Percentiles rank a stretch among this genome's conserved stretches.
phyloP scores from a whole-genome alignment of 148 eudicot genomes.

The Camellia lanceoleosa region DNA sequence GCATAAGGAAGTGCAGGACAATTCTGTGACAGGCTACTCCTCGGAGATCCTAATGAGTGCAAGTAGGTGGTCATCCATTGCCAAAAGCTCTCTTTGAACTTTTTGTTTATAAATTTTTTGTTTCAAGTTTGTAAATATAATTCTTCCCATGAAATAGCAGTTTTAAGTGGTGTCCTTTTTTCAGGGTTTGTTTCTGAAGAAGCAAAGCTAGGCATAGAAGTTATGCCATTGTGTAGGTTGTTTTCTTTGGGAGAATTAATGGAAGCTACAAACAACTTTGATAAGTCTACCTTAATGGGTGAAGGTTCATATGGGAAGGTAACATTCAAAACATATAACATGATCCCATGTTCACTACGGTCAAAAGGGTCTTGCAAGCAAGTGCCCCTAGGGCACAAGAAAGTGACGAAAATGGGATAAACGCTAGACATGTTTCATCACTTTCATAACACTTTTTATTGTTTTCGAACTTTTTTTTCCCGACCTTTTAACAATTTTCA shows the following conservation, averaged over 20 bases:
- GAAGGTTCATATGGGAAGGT: conserved; percentile 78
- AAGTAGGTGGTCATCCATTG: too few relatives aligned
- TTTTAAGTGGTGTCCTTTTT: conserved; percentile 19
- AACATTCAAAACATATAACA: conserved; percentile 12
- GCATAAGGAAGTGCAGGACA: conserved; percentile 47
- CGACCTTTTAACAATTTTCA: too few relatives aligned
- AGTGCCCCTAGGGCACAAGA: too few relatives aligned
- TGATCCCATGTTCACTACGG: too few relatives aligned
- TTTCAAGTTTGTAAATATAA: not conserved
- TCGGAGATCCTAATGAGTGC: conserved; percentile 63
- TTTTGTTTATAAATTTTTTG: too few relatives aligned
- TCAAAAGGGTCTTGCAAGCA: too few relatives aligned
- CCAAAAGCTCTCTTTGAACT: too few relatives aligned
- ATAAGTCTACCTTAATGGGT: conserved; percentile 46
- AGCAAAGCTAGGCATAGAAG: conserved; percentile 54
- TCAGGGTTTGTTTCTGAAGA: conserved; percentile 63
- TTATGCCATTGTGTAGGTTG: conserved; percentile 43
- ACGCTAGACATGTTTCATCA: too few relatives aligned
- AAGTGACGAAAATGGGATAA: too few relatives aligned
- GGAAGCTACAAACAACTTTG: conserved; percentile 66
- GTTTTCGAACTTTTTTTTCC: too few relatives aligned
- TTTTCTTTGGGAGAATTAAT: conserved; percentile 56
- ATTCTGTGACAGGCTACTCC: conserved; percentile 38
- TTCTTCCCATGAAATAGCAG: too few relatives aligned
- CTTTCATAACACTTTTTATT: too few relatives aligned